Base-by-base conservation (phyloP, 2,329 filamentous ascomycete genomes). In the Dothidotthia symphoricarpi region DNA sequence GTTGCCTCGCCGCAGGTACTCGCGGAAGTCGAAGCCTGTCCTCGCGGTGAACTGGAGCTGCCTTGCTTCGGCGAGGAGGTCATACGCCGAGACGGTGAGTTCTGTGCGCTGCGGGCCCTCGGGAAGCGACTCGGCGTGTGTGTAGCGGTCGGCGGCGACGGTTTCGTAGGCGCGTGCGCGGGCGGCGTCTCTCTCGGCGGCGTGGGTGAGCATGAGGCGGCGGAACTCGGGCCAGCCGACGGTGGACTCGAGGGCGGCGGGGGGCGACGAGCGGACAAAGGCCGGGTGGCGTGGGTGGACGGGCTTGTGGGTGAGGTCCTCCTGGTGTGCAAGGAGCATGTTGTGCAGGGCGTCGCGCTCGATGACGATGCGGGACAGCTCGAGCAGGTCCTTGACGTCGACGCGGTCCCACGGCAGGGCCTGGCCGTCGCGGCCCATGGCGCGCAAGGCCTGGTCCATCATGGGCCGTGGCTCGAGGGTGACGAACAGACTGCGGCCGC, bases 361-460 rank as follows among this genome's bases (percentile, higher is more conserved):
- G 57, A 98, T 81, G 43, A 98, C 82, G 44, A 98, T 73, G 58
- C 89, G 82, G 36, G 86, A 86, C 36, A 84, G 82, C 72, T 93
- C 87, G 51, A 98, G 71, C 49, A 98, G 69, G 66, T 97, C 87
- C 78, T 97, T 98, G 47, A 98, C 88, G 69, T 97, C 93, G 24
- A 98, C 88, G 47, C 95, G 85, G n/a, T 77, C 72, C 42, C 84
- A 74, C 40, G 80, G 77, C 53, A 89, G 72, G 7, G 84, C 83
- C 39, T 81, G 78, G 14, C 86, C 88, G 39, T 78, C 75, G 61
- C 94, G 74, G 31, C 82, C 82, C 33, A 76, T 75, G 77, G 78
- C 45, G 34, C 78, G 75, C 61, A 95, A 73, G 24, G 83, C 82
- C 25, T 75, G 75, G 51, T 82, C 84, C 32, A 96, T 71, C 39